Conservation (phyloP, 176 grass and related monocot genomes). For the Miscanthus lutarioriparius region DNA sequence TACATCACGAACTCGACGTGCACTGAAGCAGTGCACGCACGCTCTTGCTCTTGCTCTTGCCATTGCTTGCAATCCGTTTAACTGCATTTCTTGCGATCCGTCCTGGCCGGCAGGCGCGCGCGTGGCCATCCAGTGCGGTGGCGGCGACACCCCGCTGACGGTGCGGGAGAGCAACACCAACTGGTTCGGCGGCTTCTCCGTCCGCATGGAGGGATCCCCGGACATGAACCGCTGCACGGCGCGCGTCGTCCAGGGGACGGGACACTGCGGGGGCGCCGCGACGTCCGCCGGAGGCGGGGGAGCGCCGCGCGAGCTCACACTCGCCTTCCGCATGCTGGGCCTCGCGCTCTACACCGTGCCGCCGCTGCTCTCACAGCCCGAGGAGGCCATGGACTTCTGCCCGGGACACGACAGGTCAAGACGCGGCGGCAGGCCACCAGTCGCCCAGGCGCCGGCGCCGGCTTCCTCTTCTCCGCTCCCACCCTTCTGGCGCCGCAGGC, state of each 20-base stretch:
- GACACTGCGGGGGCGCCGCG: slow-evolving; percentile 45
- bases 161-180: slow-evolving; percentile 72
- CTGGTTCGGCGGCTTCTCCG: slow-evolving; percentile 76
- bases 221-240: slow-evolving; percentile 84
- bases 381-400: slow-evolving; percentile 62
- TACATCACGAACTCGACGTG: neutral
- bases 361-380: slow-evolving; percentile 71
- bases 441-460: neutral
- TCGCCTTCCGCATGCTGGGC: slow-evolving; percentile 69
- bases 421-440: neutral
- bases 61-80: too few relatives aligned
- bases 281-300: neutral
- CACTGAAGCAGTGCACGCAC: too few relatives aligned
- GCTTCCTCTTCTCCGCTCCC: neutral
- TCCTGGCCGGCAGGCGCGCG: slow-evolving; percentile 47
- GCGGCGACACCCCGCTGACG: slow-evolving; percentile 43
- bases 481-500: slow-evolving; percentile 30
- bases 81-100: too few relatives aligned
- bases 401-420: neutral
- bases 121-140: slow-evolving; percentile 69
- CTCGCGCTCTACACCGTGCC: slow-evolving; percentile 66
- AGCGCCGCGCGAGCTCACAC: slow-evolving; percentile 48
- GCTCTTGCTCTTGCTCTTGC: too few relatives aligned
- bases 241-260: slow-evolving; percentile 58
- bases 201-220: slow-evolving; percentile 68